Evolutionary conservation across 1,284 basidiomycete species (phyloP), one percentile per base, ranked within the genome.

Genomic region (Violaceomyces palustris): DNA sequence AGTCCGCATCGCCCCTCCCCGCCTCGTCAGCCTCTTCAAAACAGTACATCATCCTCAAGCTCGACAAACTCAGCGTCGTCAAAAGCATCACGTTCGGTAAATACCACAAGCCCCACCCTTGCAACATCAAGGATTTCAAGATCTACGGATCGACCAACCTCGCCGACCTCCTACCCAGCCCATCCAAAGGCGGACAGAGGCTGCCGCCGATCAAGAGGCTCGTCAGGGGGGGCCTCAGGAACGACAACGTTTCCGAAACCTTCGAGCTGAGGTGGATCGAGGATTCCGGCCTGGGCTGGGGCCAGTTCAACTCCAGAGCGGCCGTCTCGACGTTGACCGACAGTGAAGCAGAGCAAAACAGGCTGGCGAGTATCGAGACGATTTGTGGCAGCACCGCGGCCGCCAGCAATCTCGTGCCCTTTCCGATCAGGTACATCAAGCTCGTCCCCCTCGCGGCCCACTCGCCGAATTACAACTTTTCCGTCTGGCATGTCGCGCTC

Each of bases 401-500:
- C n/a, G n/a, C n/a, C n/a, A 54, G 48, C 42, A 52, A 64, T 27
- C 49, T 42, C 8, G 43, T 64, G 4, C 55, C 61, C 6, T 62
- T 67, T 34, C 49, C 64, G 15, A 43, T 60, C 14, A 54, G 61
- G 22, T 75, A 69, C 45, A 29, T 75, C 47, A 64, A 65, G 32
- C 58, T 75, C 31, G 69, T 74, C 15, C 72, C 72, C 1, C 60
- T 74, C n/a, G 54, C 63, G 6, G 66, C 72, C 0, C 66, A 72
- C 30, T 62, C 55, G 18, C 61, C 57, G 24, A 73, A 67, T 42
- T 75, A 74, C 63, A 69, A 68, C 46, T 65, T 74, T 42, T 63
- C 67, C 43, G 54, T 74, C 35, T 74, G 71, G 71, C 62, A 73
- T 25, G 50, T 73, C n/a, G 65, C 69, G 7, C 47, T 73, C n/a